Evolutionary conservation across 2,329 filamentous ascomycete species (phyloP), one percentile per base, ranked within the genome.

Genomic region (Neofusicoccum umdonicola): DNA sequence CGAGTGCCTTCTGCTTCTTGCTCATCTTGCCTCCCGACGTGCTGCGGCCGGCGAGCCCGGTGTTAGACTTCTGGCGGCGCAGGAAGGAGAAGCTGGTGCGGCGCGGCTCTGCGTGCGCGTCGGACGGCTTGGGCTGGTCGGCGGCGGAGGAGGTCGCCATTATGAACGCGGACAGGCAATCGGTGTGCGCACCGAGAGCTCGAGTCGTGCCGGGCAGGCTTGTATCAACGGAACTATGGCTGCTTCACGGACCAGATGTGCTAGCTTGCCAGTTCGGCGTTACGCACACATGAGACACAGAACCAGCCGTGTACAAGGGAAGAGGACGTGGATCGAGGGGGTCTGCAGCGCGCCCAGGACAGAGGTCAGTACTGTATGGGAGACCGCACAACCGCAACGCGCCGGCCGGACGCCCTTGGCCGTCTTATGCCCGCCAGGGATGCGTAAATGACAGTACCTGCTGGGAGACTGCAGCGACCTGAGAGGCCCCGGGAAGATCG

Each of bases 1-100:
- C 74, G 42, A 78, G 80, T 64, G 76, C 78, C 74, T 77, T 85
- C 77, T 87, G 83, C 72, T 81, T 82, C 80, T 87, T 89, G 77
- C 84, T 87, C 76, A 79, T 78, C 69, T 76, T 78, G 72, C 71
- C 66, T 44, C 71, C 70, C 0, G 75, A 76, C 5, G 68, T 61
- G 66, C 72, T 75, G 64, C 73, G 71, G 51, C 65, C 66, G 65
- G 39, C 45, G 45, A 58, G 54, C 31, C 61, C 68, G 60, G 75
- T 74, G 48, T 63, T 68, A 47, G 74, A 76, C 66, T 72, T 74
- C 68, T 73, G 72, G 58, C 76, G 71, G 17, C 76, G 72, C 62
- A 78, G 67, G 65, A 78, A 78, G 66, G 69, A 70, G 70, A 78
- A 78, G 69, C 73, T 76, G 42, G 75, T 66, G 41, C 68, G 58